These are phyloP conservation scores for Iris macrosiphon DNA, from an alignment of 106 monocot genomes.

Conservation along the genomic window DNA sequence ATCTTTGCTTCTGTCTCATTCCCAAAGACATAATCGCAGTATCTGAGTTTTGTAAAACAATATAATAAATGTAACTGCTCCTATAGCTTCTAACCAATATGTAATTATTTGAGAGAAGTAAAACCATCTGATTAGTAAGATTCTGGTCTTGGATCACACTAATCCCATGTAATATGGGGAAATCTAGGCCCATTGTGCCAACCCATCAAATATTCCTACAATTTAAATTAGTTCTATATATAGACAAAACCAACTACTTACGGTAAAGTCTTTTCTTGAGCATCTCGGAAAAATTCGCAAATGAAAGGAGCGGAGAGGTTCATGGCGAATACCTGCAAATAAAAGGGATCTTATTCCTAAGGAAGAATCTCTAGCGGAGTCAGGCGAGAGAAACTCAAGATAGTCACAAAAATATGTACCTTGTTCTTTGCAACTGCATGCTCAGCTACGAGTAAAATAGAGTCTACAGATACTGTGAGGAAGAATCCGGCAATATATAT, in stretches of 20 bases:
- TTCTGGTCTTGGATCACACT: no score
- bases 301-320: conserved; percentile 94
- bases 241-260: conserved; percentile 28
- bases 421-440: conserved; percentile 83
- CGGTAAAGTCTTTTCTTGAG: conserved; percentile 79
- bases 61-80: no score
- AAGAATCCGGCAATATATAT: conserved; percentile 95
- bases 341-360: neutral
- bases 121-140: no score
- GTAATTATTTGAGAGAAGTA: no score
- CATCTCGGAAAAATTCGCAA: conserved; percentile 74
- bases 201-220: neutral
- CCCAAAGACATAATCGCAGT: conserved; percentile 72
- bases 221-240: neutral
- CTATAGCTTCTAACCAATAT: no score
- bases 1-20: conserved; percentile 91
- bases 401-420: conserved; percentile 18
- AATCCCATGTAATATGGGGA: no score
- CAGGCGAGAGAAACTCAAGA: no score
- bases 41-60: conserved; percentile 22
- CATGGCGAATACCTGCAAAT: conserved; percentile 50
- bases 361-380: neutral
- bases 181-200: neutral
- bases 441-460: conserved; percentile 81
- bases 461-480: conserved; percentile 81